Base-by-base conservation (phyloP, 2,329 filamentous ascomycete species). In the Colletotrichum sp. region DNA sequence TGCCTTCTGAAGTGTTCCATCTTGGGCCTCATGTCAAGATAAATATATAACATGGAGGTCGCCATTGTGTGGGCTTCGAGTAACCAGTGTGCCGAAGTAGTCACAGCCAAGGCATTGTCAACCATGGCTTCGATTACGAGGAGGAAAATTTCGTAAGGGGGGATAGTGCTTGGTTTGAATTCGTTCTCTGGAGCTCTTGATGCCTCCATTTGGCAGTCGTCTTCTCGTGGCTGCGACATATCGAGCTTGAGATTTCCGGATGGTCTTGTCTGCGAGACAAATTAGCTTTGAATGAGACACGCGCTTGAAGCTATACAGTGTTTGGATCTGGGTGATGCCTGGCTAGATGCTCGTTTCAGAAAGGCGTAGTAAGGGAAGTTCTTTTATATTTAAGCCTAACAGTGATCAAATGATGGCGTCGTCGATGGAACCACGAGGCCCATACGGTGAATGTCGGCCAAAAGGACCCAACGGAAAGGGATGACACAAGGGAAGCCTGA, bases 291-390 rank as follows among this genome's bases (percentile, higher is more conserved):
- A 52, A 52, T 21, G 44, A 52, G n/a, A 52, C 2, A 0, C n/a
- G 44, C 2, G n/a, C 44, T 52, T 13, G 10, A 52, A 21, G 44
- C n/a, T 21, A 7, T 21, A 2, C n/a, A 21, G n/a, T 49, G 6
- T 52, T 52, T 52, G n/a, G 10, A 21, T 13, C 2, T 3, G 44
- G n/a, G n/a, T 52, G n/a, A 8, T 13, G 44, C 6, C 4, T 13
- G 44, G 12, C n/a, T 2, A 52, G 44, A 52, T 13, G 1, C 1
- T 52, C 2, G n/a, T 2, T 21, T 52, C n/a, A 21, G 1, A 5
- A n/a, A 21, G 16, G 44, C 10, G n/a, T 12, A 21, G 1, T 1
- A 13, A 52, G 6, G 6, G 6, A 52, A 21, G 10, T 21, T 7
- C n/a, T 8, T 52, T 52, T 13, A 52, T 52, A 52, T 52, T 12